phyloP scores from a whole-genome alignment of 2,329 filamentous ascomycete genomes.

The Botrytis porri region DNA sequence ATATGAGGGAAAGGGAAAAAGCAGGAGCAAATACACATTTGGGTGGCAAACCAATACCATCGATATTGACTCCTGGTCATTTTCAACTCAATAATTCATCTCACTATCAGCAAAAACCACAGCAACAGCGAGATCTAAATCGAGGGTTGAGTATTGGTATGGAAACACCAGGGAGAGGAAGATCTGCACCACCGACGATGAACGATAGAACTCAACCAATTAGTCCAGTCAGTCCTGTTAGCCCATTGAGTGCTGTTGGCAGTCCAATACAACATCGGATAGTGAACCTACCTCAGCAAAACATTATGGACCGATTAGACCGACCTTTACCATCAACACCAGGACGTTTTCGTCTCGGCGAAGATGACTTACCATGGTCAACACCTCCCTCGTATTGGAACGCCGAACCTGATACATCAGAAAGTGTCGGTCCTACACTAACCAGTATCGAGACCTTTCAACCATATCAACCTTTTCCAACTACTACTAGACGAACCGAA shows the following conservation, averaged over 20 bases:
- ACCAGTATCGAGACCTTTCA: not conserved
- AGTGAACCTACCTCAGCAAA: constrained; percentile 18
- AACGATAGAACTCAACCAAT: constrained; percentile 25
- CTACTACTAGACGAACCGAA: constrained; percentile 26
- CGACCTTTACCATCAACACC: constrained; percentile 34
- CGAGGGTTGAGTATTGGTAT: constrained; percentile 21
- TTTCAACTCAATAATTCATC: not conserved
- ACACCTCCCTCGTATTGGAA: constrained; percentile 33
- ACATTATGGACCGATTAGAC: not conserved
- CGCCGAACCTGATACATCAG: constrained; percentile 18
- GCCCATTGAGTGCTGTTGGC: constrained; percentile 25
- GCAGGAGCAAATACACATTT: constrained; percentile 20
- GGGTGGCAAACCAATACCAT: constrained; percentile 12
- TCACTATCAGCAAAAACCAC: constrained; percentile 2
- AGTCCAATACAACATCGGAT: constrained; percentile 22
- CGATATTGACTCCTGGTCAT: constrained; percentile 13
- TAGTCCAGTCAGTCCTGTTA: constrained; percentile 26
- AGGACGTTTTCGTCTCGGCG: constrained; percentile 36
- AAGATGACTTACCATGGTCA: constrained; percentile 37
- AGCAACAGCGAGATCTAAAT: constrained; percentile 17
- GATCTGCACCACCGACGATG: constrained; percentile 33
- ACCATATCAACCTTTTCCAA: constrained; percentile 1
- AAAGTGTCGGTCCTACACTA: not conserved
- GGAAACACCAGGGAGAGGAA: constrained; percentile 27
- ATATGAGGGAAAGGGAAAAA: constrained; percentile 32